Evolutionary conservation across 768 basidiomycete genomes (phyloP), one percentile per base, ranked within the genome.

Genomic region (Auricularia sp.): DNA sequence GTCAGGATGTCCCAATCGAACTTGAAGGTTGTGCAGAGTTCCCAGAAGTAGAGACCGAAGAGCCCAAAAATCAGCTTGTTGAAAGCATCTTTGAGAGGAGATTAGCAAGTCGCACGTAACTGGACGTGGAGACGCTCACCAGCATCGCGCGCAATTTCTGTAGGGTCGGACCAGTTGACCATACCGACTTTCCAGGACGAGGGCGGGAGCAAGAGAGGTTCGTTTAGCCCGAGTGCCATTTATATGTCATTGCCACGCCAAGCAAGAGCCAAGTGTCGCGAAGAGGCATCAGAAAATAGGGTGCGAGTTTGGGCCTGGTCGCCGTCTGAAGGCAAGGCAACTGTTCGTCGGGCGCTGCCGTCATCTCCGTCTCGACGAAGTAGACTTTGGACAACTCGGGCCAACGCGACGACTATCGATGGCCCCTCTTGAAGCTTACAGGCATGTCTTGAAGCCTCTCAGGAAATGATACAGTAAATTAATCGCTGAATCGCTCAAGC

Each of bases 1-100:
- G 78, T 80, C 51, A 88, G 64, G 42, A 90, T 71, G 33, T 87
- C 86, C 81, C 82, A 83, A 68, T 90, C 88, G 67, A 90, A 90
- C 66, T 80, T 79, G 64, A 74, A 82, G 18, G 88, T 87, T 68
- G 78, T 74, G 67, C 84, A 78, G 47, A 89, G 67, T 69, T 89
- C 88, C 87, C 87, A 89, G 36, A 86, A 62, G 67, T 87, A 86
- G 61, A 86, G 72, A 23, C 88, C 88, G 66, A 84, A 85, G 63
- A 87, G 78, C n/a, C 77, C 75, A 68, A 86, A 85, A 35, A 87
- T 79, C 44, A 87, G 72, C 68, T 84, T 84, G 58, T 76, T 76
- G 70, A 88, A 87, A 61, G 80, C 79, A 63, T 76, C 87, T 88
- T 16, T 18, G 47, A 21, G 47, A 44, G 43, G 29, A 44, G 43